These are phyloP conservation scores for Blastocystis sp. DNA, from an alignment of 352 stramenopile species.

Conservation along the genomic window DNA sequence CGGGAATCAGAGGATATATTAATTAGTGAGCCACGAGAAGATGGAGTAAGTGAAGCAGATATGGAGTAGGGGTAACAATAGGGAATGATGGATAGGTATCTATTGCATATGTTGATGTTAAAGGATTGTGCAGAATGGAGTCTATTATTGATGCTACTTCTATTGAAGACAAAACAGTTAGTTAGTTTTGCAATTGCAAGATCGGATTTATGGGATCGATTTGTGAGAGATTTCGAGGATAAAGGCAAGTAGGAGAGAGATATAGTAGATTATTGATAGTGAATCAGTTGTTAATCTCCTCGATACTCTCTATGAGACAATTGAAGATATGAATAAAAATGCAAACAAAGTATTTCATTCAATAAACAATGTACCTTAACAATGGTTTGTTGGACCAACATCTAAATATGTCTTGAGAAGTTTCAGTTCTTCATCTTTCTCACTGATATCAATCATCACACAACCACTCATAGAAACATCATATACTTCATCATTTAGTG, in stretches of 20 bases:
- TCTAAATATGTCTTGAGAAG: constrained; percentile 5
- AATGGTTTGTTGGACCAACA: neutral
- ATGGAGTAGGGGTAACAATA: neutral
- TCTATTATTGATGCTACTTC: constrained; percentile 37
- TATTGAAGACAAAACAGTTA: constrained; percentile 49
- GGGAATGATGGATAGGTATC: neutral
- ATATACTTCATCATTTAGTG: neutral
- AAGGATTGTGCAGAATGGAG: constrained; percentile 13
- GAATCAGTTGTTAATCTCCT: neutral
- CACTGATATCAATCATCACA: neutral
- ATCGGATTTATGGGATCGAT: neutral
- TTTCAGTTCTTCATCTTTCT: neutral
- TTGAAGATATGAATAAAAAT: neutral
- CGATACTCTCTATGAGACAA: neutral
- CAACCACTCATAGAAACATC: neutral
- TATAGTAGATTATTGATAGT: neutral
- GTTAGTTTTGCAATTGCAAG: neutral
- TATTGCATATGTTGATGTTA: neutral
- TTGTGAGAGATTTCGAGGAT: neutral
- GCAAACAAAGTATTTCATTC: neutral
- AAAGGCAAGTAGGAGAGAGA: neutral
- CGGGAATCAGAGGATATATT: neutral
- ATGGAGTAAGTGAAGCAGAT: neutral
- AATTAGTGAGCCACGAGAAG: constrained; percentile 5
- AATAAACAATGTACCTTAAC: neutral